Evolutionary conservation across 345 rosid genomes (phyloP).

Genomic region (Xanthoceras sorbifolium): DNA sequence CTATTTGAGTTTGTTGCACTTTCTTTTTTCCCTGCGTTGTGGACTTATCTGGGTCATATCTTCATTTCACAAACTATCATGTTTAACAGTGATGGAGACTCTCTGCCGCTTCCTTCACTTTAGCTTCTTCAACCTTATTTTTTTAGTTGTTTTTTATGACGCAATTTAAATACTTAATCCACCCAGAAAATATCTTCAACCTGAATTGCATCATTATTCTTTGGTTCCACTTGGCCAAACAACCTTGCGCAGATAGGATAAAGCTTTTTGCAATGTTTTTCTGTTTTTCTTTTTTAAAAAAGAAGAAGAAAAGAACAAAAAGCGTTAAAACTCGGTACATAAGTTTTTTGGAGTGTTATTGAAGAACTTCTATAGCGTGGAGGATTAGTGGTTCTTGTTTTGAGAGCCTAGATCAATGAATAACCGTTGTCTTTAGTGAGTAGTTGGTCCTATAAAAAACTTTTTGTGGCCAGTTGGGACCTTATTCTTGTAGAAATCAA

Average conservation of each 20-base stretch:
- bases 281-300: too few species aligned
- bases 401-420: constrained; percentile 2
- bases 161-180: neutral
- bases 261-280: neutral
- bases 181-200: neutral
- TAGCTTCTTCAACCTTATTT: constrained; percentile 2
- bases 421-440: neutral
- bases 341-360: neutral
- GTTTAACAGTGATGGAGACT: constrained; percentile 1
- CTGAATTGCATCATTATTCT: neutral
- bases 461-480: neutral
- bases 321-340: neutral
- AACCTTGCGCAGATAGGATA: neutral
- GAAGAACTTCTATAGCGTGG: neutral
- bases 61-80: neutral
- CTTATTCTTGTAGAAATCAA: neutral
- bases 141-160: neutral
- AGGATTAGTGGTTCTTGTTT: neutral
- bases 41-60: neutral
- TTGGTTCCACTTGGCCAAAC: constrained; percentile 4
- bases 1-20: neutral
- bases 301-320: neutral
- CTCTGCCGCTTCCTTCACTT: neutral
- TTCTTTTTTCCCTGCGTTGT: neutral
- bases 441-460: neutral